Conservation (phyloP, 148 eudicot species). For the Heliamphora exappendiculata region DNA sequence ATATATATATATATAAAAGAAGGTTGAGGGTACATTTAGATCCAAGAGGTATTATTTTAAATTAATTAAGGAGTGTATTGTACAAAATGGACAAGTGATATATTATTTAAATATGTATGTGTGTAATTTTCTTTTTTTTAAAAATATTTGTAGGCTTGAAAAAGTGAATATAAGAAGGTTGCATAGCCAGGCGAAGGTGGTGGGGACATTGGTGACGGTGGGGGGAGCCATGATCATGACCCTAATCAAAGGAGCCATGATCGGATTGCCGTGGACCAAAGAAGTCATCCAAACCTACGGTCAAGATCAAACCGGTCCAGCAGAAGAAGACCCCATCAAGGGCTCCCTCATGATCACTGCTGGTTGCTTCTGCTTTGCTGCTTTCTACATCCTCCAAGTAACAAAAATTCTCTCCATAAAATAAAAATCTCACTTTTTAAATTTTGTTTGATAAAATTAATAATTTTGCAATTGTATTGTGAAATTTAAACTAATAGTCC, state of each 20-base stretch:
- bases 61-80: too few species aligned
- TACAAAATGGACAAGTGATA: too few species aligned
- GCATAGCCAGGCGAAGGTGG: conserved; percentile 62
- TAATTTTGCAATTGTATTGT: too few species aligned
- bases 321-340: conserved; percentile 38
- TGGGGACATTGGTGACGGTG: conserved; percentile 67
- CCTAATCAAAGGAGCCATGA: conserved; percentile 37
- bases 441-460: too few species aligned
- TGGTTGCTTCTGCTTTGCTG: conserved; percentile 62
- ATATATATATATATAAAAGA: too few species aligned
- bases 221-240: conserved; percentile 90
- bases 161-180: conserved; percentile 42
- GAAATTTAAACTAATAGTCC: too few species aligned
- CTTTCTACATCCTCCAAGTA: conserved; percentile 63
- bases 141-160: conserved; percentile 44
- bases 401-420: too few species aligned
- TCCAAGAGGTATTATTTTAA: too few species aligned
- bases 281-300: not conserved
- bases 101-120: not conserved
- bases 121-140: too few species aligned
- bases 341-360: conserved; percentile 60
- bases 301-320: not conserved
- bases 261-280: conserved; percentile 42
- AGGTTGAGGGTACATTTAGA: too few species aligned
- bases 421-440: too few species aligned